A percentile compares a stretch with the other conserved stretches of the same genome.
These are phyloP conservation scores for Candida maesae DNA, from an alignment of 805 yeast genomes.

Conservation along the genomic window DNA sequence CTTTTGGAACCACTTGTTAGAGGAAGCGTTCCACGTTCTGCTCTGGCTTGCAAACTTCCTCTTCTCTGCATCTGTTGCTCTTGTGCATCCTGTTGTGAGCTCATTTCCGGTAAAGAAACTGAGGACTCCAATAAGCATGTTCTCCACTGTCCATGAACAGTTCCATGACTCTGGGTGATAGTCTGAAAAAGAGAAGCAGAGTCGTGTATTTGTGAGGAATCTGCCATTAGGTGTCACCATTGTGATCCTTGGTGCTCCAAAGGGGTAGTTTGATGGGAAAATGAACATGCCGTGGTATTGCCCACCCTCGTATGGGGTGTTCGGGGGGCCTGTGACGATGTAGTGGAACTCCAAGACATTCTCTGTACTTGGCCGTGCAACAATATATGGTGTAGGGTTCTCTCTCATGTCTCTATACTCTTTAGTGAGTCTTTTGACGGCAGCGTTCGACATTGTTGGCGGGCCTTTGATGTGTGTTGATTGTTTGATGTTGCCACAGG, in stretches of 20 bases:
- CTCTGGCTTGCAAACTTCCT: slow-evolving; percentile 52
- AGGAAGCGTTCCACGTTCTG: slow-evolving; percentile 27
- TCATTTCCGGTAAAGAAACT: slow-evolving; percentile 91
- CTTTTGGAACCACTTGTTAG: slow-evolving; percentile 41
- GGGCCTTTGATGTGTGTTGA: slow-evolving; percentile 3
- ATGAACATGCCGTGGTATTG: slow-evolving; percentile 83
- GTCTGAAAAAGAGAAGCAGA: slow-evolving; percentile 86
- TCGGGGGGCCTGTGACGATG: slow-evolving; percentile 86
- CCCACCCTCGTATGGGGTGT: slow-evolving; percentile 79
- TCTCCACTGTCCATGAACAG: slow-evolving; percentile 90
- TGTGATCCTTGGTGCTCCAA: slow-evolving; percentile 81
- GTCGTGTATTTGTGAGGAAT: slow-evolving; percentile 67
- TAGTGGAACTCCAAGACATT: slow-evolving; percentile 93
- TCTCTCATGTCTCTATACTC: slow-evolving; percentile 75
- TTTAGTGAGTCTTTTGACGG: slow-evolving; percentile 53
- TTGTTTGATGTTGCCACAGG: background rate
- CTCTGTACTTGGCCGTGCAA: slow-evolving; percentile 79
- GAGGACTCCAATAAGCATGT: slow-evolving; percentile 78
- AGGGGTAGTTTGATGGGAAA: slow-evolving; percentile 83
- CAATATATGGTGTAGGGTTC: slow-evolving; percentile 78
- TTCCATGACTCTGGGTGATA: slow-evolving; percentile 94
- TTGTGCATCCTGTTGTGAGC: slow-evolving; percentile 75
- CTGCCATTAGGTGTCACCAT: slow-evolving; percentile 90
- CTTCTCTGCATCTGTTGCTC: slow-evolving; percentile 54
- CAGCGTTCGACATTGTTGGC: slow-evolving; percentile 21